Evolutionary conservation across 352 stramenopile species (phyloP), one percentile per base, ranked within the genome.

Genomic region (Globisporangium carolinianum): DNA sequence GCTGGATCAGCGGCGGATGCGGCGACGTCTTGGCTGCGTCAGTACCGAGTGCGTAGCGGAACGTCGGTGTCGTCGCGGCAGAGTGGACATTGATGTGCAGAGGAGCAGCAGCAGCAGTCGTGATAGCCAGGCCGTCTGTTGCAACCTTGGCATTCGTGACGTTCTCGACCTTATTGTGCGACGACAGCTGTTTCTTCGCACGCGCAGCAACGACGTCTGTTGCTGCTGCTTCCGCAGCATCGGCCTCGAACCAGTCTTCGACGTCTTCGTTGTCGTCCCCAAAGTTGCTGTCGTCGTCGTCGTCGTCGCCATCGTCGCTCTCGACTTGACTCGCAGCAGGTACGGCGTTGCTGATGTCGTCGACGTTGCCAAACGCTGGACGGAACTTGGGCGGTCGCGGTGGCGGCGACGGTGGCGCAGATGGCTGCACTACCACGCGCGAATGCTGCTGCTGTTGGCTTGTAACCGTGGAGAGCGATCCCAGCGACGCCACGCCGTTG

Each of bases 201-300:
- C 7, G 56, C 37, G 32, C 45, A 32, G 1, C 48, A 55, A 32
- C 24, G 24, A 32, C 24, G 24, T 32, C 24, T 32, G 24, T 32
- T 32, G 1, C 24, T 32, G 8, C 47, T 4, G 60, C 42, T 47
- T 38, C 2, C 32, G 52, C 37, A 0, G 39, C 1, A 3, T 68
- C 55, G 47, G 37, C 60, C 3, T 79, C 65, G 11, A 89, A 65
- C 79, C 77, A 89, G 57, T 89, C 79, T 9, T 79, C 62, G 51
- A 89, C 49, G 12, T 60, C 70, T 38, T 75, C 75, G n/a, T 64
- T 68, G 4, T 61, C 71, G 47, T 69, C 69, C 9, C 57, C 62
- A 18, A 53, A 69, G 18, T 63, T 67, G 49, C 72, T 67, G n/a
- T 72, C 66, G 38, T 68, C 65, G 2, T 60, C 62, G 12, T 63